Evolutionary conservation across 1,139 yeast genomes (phyloP), one percentile per base, ranked within the genome.

Genomic region (Pichia norvegensis): DNA sequence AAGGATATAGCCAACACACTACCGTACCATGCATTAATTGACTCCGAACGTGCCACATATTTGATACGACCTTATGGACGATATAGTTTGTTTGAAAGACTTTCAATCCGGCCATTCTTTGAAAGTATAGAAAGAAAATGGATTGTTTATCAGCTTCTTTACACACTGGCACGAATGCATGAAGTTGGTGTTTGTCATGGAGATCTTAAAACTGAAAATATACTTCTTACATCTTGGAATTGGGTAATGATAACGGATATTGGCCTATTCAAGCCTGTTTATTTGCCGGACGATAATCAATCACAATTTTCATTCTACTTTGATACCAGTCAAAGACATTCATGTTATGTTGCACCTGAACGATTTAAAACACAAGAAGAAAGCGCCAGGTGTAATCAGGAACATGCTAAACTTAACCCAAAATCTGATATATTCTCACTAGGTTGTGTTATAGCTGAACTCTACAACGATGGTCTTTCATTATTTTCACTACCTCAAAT

Each of bases 341-440:
- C 81, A 3, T 92, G 98, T 64, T 92, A 90, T 62, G 66, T 94
- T 43, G 97, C 98, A 0, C 98, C 99, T 0, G 99, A 94, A 61
- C 67, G 98, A 52, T 92, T 94, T 59, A 69, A 76, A 47, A 57
- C 66, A 23, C 57, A 63, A 7, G 52, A 55, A 20, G 61, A 62
- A 41, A 60, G 60, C 8, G 55, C 56, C 9, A 54, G 54, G 6
- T 51, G 55, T 9, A 57, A 44, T 47, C 63, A 64, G 14, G 67
- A 69, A 23, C 59, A 63, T 23, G 72, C 70, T 0, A 59, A 61
- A n/a, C 60, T 87, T 22, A 76, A 81, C 0, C 69, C 72, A 36
- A 76, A 75, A 46, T 86, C 86, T 94, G 99, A 94, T 62, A 69
- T 88, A n/a, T 88, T 90, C 62, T 79, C 94, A 46, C 65, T 85